These are phyloP conservation scores for Pleurotus tuoliensis DNA, from an alignment of 768 basidiomycete genomes.

Conservation along the genomic window DNA sequence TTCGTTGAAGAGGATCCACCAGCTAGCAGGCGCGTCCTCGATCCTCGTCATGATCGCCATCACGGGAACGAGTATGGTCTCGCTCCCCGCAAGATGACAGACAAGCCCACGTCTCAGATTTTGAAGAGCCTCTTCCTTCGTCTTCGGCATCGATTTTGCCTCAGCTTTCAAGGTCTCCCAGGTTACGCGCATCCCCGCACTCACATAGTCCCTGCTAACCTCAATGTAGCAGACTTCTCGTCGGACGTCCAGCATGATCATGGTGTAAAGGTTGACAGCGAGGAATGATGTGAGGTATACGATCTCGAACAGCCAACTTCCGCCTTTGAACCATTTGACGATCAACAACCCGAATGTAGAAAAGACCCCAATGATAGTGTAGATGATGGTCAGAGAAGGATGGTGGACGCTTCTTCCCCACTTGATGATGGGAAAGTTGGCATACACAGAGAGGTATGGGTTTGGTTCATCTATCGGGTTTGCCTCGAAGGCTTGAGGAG, in stretches of 20 bases:
- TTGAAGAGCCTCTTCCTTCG: slow-evolving; percentile 5
- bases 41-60: slow-evolving; percentile 1
- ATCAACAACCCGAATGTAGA: background rate
- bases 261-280: background rate
- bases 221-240: slow-evolving; percentile 4
- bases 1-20: slow-evolving; percentile 7
- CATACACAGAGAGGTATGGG: slow-evolving; percentile 2
- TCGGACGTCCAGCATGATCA: slow-evolving; percentile 5
- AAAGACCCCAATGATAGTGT: background rate
- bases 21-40: slow-evolving; percentile 3
- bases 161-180: slow-evolving; percentile 1
- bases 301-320: slow-evolving; percentile 3
- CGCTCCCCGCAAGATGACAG: background rate
- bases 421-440: slow-evolving; percentile 4
- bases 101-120: background rate
- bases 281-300: slow-evolving; percentile 1
- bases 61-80: background rate
- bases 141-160: background rate
- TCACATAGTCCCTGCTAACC: background rate
- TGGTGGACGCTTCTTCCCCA: slow-evolving; percentile 7
- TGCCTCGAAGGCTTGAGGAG: background rate
- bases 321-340: slow-evolving; percentile 2
- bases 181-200: background rate
- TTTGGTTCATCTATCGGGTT: slow-evolving; percentile 1
- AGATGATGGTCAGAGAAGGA: slow-evolving; percentile 1